Evolutionary conservation across 768 basidiomycete species (phyloP), one percentile per base, ranked within the genome.

Genomic region (Hortiboletus flavorubellus): DNA sequence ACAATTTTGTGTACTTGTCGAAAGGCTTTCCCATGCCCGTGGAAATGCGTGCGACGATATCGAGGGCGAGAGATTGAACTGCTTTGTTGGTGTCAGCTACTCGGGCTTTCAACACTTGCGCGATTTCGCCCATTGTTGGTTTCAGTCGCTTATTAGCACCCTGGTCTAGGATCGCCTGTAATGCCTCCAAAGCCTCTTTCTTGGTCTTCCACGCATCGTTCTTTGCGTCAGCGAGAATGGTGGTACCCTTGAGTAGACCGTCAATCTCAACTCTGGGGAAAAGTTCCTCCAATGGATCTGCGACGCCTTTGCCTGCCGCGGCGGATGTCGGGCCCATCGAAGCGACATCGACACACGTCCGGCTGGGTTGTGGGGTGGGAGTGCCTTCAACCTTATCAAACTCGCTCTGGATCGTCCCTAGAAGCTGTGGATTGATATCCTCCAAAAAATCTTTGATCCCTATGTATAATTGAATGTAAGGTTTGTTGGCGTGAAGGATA

Each of bases 241-340:
- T 84, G 1, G 92, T 92, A 23, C 88, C 88, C 59, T 87, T 88
- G 51, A 98, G 76, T 26, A 99, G 72, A 51, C 82, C 78, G 61
- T 98, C 95, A 39, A 98, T 77, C 64, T 99, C 97, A 39, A 98
- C 90, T 30, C 97, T 85, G 29, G 97, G 97, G 69, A 97, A 96
- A 39, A 99, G 77, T 46, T 97, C 94, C 61, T 98, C 97, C 59
- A 98, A 66, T 11, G 95, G 84, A 69, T 98, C 93, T 8, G 67
- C 74, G 7, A 50, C 62, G 8, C 72, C 72, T 34, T 74, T 73
- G 10, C 67, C 33, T 31, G 76, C 80, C 34, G 76, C 71, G 14
- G 76, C 72, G n/a, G 74, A 66, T 7, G 76, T 68, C 0, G 79
- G 64, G 6, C 74, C 74, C 54, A 84, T 65, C 21, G 75, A 78